Conservation (phyloP, 2,329 filamentous ascomycete genomes). For the Diplodia sapinea region DNA sequence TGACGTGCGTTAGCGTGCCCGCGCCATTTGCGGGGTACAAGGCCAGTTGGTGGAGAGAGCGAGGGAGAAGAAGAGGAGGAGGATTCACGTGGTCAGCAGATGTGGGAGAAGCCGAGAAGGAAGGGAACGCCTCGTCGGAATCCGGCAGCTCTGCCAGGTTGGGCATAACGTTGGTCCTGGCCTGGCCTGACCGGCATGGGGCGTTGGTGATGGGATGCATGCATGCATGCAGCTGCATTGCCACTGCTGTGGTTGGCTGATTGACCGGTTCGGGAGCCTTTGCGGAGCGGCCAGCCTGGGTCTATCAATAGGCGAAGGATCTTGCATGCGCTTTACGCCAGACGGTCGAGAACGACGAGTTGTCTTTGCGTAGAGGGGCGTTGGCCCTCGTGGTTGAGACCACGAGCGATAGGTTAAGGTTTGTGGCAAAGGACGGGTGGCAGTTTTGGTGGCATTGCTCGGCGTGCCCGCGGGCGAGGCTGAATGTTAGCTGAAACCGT, state of each 20-base stretch:
- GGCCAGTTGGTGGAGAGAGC: neutral
- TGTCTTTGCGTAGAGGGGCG: neutral
- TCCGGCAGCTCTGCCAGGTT: neutral
- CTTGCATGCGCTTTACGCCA: neutral
- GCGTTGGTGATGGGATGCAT: neutral
- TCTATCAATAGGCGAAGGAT: constrained; percentile 15
- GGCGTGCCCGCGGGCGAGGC: neutral
- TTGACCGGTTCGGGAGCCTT: neutral
- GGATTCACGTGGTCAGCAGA: constrained; percentile 11
- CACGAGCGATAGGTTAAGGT: neutral
- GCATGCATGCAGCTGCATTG: neutral
- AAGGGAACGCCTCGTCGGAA: neutral
- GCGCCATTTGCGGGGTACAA: neutral
- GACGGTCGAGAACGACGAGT: neutral
- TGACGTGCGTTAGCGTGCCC: constrained; percentile 20
- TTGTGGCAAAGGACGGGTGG: constrained; percentile 13
- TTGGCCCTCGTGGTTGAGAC: constrained; percentile 5
- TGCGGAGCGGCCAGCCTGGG: too few species aligned
- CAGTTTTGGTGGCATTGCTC: constrained; percentile 11
- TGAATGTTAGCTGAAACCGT: neutral
- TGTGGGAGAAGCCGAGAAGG: neutral
- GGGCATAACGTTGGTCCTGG: neutral
- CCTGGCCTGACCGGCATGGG: neutral
- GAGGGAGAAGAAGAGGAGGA: neutral
- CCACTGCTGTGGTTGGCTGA: neutral